Evolutionary conservation across 2,329 filamentous ascomycete species (phyloP), one percentile per base, ranked within the genome.

Genomic region (Paramyrothecium roridum): DNA sequence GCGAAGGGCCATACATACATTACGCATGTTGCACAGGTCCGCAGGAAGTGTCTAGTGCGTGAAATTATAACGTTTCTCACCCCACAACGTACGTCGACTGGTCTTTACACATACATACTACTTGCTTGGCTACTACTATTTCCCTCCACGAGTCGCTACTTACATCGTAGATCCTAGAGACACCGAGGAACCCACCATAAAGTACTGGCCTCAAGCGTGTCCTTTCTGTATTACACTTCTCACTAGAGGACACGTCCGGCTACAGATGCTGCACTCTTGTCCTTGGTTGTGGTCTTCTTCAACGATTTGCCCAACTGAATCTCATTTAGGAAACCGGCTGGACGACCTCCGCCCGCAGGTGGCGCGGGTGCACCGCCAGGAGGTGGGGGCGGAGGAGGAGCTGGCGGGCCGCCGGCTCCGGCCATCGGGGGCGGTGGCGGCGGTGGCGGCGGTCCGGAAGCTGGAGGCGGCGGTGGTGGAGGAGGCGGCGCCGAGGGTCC

Each of bases 211-310:
- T 30, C 26, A 4, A 10, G 6, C 26, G 10, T 30, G 26, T 30
- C 26, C 26, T 30, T 30, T 10, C 26, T 30, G 11, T 37, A 30
- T 34, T 40, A 47, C 53, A 16, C 16, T 16, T 6, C 52, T 69
- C 74, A 84, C 58, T 76, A 77, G 70, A 85, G 71, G 56, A 97
- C 93, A 57, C 86, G 84, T n/a, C 93, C 93, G 21, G 91, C 89
- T 56, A 87, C 79, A 52, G 86, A 72, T 52, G 90, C 82, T 50
- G 65, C 73, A 72, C 93, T 97, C 71, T 87, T 87, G 72, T 99
- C 95, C 72, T 91, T 93, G 1, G 95, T 98, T 70, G 88, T 78
- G 22, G 92, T 91, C 80, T 98, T 98, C 79, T 82, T 92, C 68
- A 99, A 76, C 3, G 85, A 73, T 72, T 73, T 92, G 47, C 95